Percentiles rank a stretch among this genome's conserved stretches.
These are phyloP conservation scores for Ilex aquifolium DNA, from an alignment of 257 asterid genomes.

Conservation along the genomic window DNA sequence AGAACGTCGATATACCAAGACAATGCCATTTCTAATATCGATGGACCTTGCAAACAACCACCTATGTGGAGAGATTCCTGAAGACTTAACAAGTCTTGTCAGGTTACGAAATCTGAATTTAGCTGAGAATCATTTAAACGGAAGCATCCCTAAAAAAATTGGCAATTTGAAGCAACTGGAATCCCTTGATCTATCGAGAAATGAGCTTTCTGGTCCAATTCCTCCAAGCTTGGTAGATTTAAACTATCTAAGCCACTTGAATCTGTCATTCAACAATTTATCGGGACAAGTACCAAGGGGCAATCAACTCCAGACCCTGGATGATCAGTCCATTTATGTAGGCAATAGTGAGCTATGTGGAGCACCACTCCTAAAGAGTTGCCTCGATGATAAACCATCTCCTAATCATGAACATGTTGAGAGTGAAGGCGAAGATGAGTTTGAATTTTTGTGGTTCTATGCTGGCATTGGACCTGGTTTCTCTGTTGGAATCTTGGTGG, in stretches of 20 bases:
- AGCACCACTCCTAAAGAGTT: not conserved
- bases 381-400: not conserved
- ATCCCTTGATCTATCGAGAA: slow-evolving; percentile 31
- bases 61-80: slow-evolving; percentile 10
- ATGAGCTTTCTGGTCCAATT: slow-evolving; percentile 23
- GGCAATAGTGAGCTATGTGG: not conserved
- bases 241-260: slow-evolving; percentile 26
- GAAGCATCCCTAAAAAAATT: slow-evolving; percentile 25
- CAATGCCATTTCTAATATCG: slow-evolving; percentile 1
- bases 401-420: not conserved
- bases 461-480: slow-evolving; percentile 14
- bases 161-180: slow-evolving; percentile 20
- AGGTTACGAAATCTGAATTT: slow-evolving; percentile 17
- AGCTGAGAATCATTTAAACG: slow-evolving; percentile 19
- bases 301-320: slow-evolving; percentile 22
- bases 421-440: not conserved
- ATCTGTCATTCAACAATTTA: slow-evolving; percentile 24
- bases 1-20: not conserved
- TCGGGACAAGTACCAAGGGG: slow-evolving; percentile 27
- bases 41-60: slow-evolving; percentile 12
- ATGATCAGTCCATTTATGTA: not conserved
- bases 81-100: slow-evolving; percentile 10
- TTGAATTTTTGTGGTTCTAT: too few relatives aligned
- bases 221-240: slow-evolving; percentile 18
- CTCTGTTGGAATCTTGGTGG: slow-evolving; percentile 15